A percentile compares a stretch with the other conserved stretches of the same genome.
Evolutionary conservation across 257 asterid species (phyloP).

Genomic region (Cruciata laevipes): DNA sequence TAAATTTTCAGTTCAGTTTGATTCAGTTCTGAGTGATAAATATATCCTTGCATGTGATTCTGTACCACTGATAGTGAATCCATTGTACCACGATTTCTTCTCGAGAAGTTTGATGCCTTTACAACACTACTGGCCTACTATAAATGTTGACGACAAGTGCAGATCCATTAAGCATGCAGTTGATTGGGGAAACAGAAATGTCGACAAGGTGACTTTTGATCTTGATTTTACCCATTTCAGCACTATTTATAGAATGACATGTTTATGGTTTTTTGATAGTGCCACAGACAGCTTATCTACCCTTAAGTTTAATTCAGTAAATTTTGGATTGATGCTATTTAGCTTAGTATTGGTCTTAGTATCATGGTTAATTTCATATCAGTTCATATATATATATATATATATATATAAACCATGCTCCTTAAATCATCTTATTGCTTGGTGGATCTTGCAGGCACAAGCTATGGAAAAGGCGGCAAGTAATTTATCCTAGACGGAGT

Average conservation of each 20-base stretch:
- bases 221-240: not conserved
- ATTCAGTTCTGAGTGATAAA: constrained; percentile 55
- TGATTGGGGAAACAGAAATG: constrained; percentile 74
- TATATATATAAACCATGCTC: not conserved
- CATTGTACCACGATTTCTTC: constrained; percentile 72
- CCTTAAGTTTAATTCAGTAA: no score
- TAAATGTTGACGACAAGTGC: constrained; percentile 60
- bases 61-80: constrained; percentile 46
- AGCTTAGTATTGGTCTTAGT: no score
- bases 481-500: constrained; percentile 39
- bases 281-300: no score
- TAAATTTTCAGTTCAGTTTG: no score
- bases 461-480: constrained; percentile 54
- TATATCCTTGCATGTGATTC: constrained; percentile 91
- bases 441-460: constrained; percentile 41
- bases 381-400: not conserved
- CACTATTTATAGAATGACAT: not conserved
- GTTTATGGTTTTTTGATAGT: no score
- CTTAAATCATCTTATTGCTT: not conserved
- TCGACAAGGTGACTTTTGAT: constrained; percentile 33
- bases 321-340: no score
- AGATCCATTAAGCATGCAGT: constrained; percentile 77
- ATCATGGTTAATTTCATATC: no score
- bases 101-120: constrained; percentile 74
- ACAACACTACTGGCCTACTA: constrained; percentile 89